Evolutionary conservation across 225 moss, liverwort and hornwort genomes (phyloP).

Genomic region (Neckera pumila): DNA sequence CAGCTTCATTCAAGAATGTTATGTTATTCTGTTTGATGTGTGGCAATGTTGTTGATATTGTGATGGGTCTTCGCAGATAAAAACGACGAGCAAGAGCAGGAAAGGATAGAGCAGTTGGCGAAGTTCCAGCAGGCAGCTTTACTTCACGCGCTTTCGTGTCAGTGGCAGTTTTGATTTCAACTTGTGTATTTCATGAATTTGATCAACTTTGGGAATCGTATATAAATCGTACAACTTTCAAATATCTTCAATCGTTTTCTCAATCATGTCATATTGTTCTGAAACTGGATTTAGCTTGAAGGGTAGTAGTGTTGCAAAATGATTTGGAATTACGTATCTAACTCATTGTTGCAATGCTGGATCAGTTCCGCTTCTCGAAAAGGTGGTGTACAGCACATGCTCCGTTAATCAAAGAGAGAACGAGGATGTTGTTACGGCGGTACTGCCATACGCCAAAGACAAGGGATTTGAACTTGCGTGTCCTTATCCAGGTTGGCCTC

Average conservation of each 20-base stretch:
- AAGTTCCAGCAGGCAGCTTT: slow-evolving; percentile 80
- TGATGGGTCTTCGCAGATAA: slow-evolving; percentile 27
- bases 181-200: not conserved
- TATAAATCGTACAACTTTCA: not conserved
- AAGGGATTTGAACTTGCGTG: slow-evolving; percentile 68
- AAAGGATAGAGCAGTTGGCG: slow-evolving; percentile 79
- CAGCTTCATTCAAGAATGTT: not conserved
- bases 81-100: slow-evolving; percentile 35
- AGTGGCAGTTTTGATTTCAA: slow-evolving; percentile 2
- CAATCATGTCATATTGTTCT: not conserved
- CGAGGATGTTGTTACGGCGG: slow-evolving; percentile 73
- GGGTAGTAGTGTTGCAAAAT: not conserved
- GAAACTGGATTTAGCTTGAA: not conserved
- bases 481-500: slow-evolving; percentile 69
- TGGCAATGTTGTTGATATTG: not conserved
- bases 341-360: not conserved
- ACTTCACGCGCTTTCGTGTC: slow-evolving; percentile 87
- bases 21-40: not conserved
- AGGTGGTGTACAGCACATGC: slow-evolving; percentile 91
- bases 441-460: slow-evolving; percentile 44
- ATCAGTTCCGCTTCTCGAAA: slow-evolving; percentile 79
- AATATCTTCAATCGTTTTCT: not conserved
- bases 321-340: not conserved
- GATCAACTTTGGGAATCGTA: not conserved
- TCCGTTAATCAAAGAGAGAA: slow-evolving; percentile 83